These are phyloP conservation scores for Penicillium coprophilum DNA, from an alignment of 495 filamentous ascomycete genomes.

Conservation along the genomic window DNA sequence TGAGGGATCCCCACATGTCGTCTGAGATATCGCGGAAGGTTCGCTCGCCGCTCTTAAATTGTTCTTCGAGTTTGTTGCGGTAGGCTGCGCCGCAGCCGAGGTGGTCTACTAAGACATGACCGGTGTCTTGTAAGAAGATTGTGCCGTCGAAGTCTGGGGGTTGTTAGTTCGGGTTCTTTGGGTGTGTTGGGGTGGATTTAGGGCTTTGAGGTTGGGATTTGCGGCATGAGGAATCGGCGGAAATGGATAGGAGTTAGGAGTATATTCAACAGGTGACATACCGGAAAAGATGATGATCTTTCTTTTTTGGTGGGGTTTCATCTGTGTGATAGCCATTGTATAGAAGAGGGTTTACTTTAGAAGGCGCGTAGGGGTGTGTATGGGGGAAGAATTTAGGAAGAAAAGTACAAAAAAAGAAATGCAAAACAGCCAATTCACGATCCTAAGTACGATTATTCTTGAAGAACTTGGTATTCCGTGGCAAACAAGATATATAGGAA, in stretches of 20 bases:
- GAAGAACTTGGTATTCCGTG: background rate
- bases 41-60: slow-evolving; percentile 66
- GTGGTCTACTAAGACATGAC: slow-evolving; percentile 69
- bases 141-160: slow-evolving; percentile 69
- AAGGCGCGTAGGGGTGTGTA: background rate
- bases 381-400: background rate
- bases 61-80: slow-evolving; percentile 59
- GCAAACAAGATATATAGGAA: slow-evolving; percentile 9
- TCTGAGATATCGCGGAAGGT: slow-evolving; percentile 74
- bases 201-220: background rate
- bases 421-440: background rate
- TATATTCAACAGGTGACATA: slow-evolving; percentile 6
- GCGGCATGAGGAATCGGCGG: too few species aligned
- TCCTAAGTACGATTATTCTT: background rate
- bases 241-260: background rate
- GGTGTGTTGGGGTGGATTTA: background rate
- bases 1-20: slow-evolving; percentile 72
- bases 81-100: slow-evolving; percentile 61
- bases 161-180: slow-evolving; percentile 7
- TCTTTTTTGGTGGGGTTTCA: slow-evolving; percentile 22
- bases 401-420: background rate
- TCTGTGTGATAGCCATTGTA: slow-evolving; percentile 22
- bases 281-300: slow-evolving; percentile 37
- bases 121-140: slow-evolving; percentile 78
- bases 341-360: background rate